Evolutionary conservation across 495 filamentous ascomycete genomes (phyloP).

Genomic region (Lophium mytilinum): DNA sequence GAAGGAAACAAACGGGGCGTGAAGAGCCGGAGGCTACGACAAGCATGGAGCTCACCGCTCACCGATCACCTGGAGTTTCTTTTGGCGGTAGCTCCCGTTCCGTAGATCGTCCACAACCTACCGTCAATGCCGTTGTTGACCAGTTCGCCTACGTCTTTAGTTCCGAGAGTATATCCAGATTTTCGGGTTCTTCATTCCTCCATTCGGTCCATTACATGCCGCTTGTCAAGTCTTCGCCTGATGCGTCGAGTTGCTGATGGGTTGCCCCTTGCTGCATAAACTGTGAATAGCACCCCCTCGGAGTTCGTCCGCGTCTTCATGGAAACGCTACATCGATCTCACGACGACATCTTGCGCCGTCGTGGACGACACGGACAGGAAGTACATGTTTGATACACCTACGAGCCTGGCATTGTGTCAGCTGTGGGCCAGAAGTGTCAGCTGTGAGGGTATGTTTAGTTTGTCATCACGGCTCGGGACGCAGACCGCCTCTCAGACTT

Average conservation of each 20-base stretch:
- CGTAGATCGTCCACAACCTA: not conserved
- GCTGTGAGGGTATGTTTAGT: too few species aligned
- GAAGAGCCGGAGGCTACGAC: not conserved
- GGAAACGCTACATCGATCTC: not conserved
- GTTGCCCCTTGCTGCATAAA: not conserved
- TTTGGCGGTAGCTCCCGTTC: not conserved
- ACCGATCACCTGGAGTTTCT: not conserved
- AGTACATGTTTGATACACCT: not conserved
- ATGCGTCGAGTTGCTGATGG: not conserved
- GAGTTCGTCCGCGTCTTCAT: not conserved
- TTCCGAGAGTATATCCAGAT: slow-evolving; percentile 8
- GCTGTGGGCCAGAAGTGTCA: too few species aligned
- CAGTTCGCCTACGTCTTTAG: not conserved
- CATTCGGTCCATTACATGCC: not conserved
- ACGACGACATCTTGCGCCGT: too few species aligned
- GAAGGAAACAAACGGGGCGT: not conserved
- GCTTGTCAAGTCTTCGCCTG: not conserved
- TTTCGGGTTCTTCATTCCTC: not conserved
- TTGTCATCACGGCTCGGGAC: too few species aligned
- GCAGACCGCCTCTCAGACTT: too few species aligned
- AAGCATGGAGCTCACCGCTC: not conserved
- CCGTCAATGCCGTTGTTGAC: not conserved
- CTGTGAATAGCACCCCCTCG: not conserved
- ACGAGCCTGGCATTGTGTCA: too few species aligned
- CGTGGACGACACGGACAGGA: not conserved